phyloP scores from a whole-genome alignment of 2,329 filamentous ascomycete species.

The Aspergillus flavus region DNA sequence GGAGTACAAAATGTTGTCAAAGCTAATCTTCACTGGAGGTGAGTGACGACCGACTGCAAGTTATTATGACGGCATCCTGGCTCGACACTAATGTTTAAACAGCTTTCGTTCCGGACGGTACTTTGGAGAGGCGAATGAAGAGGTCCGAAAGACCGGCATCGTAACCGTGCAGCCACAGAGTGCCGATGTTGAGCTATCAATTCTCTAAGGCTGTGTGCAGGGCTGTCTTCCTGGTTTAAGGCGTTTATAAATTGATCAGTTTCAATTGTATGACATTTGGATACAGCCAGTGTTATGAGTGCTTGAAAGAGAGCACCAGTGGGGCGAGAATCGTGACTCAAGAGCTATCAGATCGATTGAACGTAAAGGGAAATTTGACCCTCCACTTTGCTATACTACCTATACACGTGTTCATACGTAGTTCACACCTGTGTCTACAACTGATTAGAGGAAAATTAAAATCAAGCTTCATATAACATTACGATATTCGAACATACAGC shows the following conservation, averaged over 20 bases:
- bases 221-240: neutral
- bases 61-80: too few relatives aligned
- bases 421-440: neutral
- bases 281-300: neutral
- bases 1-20: slow-evolving; percentile 25
- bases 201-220: neutral
- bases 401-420: neutral
- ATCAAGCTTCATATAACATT: neutral
- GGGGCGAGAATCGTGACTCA: neutral
- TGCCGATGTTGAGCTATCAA: slow-evolving; percentile 11
- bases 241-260: neutral
- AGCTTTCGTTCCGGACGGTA: slow-evolving; percentile 26
- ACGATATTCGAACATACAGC: slow-evolving; percentile 1
- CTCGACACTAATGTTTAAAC: neutral
- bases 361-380: neutral
- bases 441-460: neutral
- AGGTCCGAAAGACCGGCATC: slow-evolving; percentile 14
- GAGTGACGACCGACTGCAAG: neutral
- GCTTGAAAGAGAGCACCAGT: neutral
- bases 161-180: slow-evolving; percentile 13
- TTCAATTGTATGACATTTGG: neutral
- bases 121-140: slow-evolving; percentile 21
- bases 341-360: neutral
- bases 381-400: too few relatives aligned
- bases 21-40: slow-evolving; percentile 32